Evolutionary conservation across 2,329 filamentous ascomycete genomes (phyloP), one percentile per base, ranked within the genome.

Genomic region (Elsinoe fawcettii): DNA sequence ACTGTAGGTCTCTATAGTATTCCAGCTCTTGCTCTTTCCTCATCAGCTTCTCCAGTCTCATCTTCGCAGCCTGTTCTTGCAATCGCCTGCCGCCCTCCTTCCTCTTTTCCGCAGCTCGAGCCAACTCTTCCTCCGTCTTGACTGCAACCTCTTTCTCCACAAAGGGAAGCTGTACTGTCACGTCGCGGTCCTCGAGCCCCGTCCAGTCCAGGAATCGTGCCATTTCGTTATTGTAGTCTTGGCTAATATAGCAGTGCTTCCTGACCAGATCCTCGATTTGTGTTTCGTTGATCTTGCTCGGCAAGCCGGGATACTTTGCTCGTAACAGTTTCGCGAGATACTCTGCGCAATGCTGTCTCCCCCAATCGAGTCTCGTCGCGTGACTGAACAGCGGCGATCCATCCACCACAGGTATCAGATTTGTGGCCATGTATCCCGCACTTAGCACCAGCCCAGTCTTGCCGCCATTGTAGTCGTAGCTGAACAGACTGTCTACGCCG

Each of bases 1-100:
- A 71, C 66, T 95, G 90, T 3, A 99, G 75, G 59, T 90, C 83
- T 68, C 90, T 90, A 77, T 91, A 96, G 71, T 96, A 96, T 64
- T 95, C 91, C 1, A 97, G 75, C 69, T 97, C 91, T 68, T 95
- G 85, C 73, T 99, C 93, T 72, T 99, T 99, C 67, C 88, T 88
- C 69, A 97, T 89, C 47, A 99, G 77, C 67, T 95, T 95, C 63
- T 99, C 93, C 0, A 99, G 76, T 6, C 93, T 86, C 90, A 96
- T 96, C 72, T 96, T 97, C 8, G 92, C 92, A 0, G 93, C 93
- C 71, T 99, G 93, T 66, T 96, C 90, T 70, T 99, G 93, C 23
- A 99, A 70, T 46, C 95, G 80, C 62, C 93, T 80, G 0, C 93
- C 93, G 64, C 90, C 93, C 72, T 99, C 93, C 70, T 95, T 95